A percentile compares a stretch with the other conserved stretches of the same genome.
phyloP scores from a whole-genome alignment of 1,139 yeast species.

The Geotrichum histeridarum region DNA sequence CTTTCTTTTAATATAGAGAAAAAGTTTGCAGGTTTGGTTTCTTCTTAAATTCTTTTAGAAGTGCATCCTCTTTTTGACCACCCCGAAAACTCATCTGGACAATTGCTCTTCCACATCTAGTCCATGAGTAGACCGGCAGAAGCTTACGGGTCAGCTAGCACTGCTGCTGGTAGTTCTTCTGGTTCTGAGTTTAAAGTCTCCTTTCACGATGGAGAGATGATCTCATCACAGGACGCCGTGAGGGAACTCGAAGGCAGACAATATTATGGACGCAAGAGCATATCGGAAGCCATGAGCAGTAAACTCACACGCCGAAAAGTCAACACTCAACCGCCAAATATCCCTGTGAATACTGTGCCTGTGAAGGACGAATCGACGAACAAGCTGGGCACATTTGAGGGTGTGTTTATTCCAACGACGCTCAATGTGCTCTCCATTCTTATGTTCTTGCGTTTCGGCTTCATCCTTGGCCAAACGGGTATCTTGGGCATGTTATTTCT shows the following conservation, averaged over 20 bases:
- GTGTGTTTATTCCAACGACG: constrained; percentile 72
- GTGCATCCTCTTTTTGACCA: neutral
- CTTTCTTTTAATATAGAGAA: no score
- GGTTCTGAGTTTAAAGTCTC: constrained; percentile 10
- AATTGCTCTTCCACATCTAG: no score
- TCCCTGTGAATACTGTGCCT: neutral
- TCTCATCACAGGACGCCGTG: constrained; percentile 3
- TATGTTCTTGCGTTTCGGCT: constrained; percentile 76
- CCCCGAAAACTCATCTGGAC: no score
- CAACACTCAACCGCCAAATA: neutral
- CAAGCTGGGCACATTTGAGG: constrained; percentile 38
- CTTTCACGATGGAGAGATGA: constrained; percentile 7
- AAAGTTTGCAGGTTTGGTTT: neutral
- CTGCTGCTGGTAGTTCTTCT: neutral
- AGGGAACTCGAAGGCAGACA: constrained; percentile 17
- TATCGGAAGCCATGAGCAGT: neutral
- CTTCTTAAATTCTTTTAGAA: neutral
- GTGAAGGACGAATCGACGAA: constrained; percentile 1
- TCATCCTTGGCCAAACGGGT: constrained; percentile 75
- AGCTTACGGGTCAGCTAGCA: neutral
- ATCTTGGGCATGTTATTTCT: constrained; percentile 50
- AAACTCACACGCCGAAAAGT: constrained; percentile 3
- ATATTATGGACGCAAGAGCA: constrained; percentile 13
- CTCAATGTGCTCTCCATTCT: constrained; percentile 70
- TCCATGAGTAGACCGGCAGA: neutral